Evolutionary conservation across 2,329 filamentous ascomycete species (phyloP).

Genomic region (Cyanodermella asteris): DNA sequence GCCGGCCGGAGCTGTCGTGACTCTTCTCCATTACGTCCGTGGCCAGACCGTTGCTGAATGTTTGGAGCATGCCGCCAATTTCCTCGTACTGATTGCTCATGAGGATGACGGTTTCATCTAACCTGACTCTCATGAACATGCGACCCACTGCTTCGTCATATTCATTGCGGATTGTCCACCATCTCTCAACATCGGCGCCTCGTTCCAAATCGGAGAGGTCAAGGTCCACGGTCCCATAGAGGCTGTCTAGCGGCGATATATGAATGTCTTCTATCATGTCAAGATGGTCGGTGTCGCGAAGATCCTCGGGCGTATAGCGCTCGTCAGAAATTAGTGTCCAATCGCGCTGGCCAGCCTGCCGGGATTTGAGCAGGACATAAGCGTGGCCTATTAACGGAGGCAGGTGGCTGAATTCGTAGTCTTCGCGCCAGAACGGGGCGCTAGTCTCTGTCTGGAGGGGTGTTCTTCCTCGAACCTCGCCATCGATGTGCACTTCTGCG

Average conservation of each 20-base stretch:
- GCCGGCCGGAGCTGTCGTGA: conserved; percentile 51
- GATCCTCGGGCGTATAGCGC: conserved; percentile 21
- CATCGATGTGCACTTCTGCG: conserved; percentile 25
- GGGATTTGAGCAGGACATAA: conserved; percentile 23
- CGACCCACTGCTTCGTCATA: conserved; percentile 58
- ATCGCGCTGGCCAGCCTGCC: conserved; percentile 25
- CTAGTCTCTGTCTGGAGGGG: conserved; percentile 23
- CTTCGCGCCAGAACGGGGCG: conserved; percentile 27
- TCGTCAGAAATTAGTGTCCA: conserved; percentile 26
- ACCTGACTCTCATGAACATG: conserved; percentile 59
- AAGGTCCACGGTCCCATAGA: conserved; percentile 47
- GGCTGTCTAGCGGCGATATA: conserved; percentile 23
- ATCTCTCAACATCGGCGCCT: conserved; percentile 62
- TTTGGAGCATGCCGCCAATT: conserved; percentile 63
- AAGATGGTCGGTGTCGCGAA: conserved; percentile 18
- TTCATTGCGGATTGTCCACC: conserved; percentile 64
- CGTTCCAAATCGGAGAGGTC: conserved; percentile 56
- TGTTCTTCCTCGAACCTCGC: conserved; percentile 25
- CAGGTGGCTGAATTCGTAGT: conserved; percentile 24
- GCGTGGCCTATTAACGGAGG: conserved; percentile 25
- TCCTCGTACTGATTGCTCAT: conserved; percentile 67
- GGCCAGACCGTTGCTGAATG: conserved; percentile 65
- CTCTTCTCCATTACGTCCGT: conserved; percentile 63
- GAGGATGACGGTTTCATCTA: conserved; percentile 78
- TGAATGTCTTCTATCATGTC: conserved; percentile 23